Evolutionary conservation across 352 stramenopile genomes (phyloP).

Genomic region (Globisporangium lucens): DNA sequence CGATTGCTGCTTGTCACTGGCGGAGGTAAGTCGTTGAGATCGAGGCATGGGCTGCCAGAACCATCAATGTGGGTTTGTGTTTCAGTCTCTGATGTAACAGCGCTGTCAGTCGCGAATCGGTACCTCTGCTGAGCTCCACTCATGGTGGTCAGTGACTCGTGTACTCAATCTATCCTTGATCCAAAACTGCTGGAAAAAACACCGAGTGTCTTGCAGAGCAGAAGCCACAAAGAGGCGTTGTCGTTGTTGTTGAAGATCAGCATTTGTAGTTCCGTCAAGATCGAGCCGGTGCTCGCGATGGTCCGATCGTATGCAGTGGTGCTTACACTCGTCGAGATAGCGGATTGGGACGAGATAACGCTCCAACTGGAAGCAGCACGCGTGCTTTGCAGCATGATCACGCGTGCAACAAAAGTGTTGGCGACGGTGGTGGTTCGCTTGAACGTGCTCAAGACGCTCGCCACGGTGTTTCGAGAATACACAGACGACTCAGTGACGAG

Average conservation of each 20-base stretch:
- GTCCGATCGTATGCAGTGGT: conserved; percentile 71
- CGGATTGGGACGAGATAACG: conserved; percentile 78
- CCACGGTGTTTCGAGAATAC: no score
- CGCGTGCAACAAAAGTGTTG: conserved; percentile 55
- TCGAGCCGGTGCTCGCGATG: conserved; percentile 70
- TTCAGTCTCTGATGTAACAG: conserved; percentile 65
- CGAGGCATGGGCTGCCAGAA: conserved; percentile 46
- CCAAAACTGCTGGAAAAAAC: conserved; percentile 76
- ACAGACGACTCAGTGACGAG: no score
- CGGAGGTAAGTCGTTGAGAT: conserved; percentile 75
- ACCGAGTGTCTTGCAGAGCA: conserved; percentile 72
- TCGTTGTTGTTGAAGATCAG: conserved; percentile 87
- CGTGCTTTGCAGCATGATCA: conserved; percentile 84
- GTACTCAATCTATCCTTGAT: conserved; percentile 69
- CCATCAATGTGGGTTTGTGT: conserved; percentile 60
- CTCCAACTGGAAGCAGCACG: conserved; percentile 79
- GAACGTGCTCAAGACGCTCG: conserved; percentile 36
- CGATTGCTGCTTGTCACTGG: conserved; percentile 79
- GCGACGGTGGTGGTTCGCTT: conserved; percentile 63
- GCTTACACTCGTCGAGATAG: conserved; percentile 61
- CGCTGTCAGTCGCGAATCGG: conserved; percentile 54
- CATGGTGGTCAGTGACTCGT: conserved; percentile 67
- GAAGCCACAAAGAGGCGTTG: conserved; percentile 74
- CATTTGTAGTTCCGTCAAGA: conserved; percentile 34
- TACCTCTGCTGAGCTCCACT: conserved; percentile 78